A percentile compares a stretch with the other conserved stretches of the same genome.
Evolutionary conservation across 75 land plant species (phyloP).

Genomic region (Cupressus sempervirens): DNA sequence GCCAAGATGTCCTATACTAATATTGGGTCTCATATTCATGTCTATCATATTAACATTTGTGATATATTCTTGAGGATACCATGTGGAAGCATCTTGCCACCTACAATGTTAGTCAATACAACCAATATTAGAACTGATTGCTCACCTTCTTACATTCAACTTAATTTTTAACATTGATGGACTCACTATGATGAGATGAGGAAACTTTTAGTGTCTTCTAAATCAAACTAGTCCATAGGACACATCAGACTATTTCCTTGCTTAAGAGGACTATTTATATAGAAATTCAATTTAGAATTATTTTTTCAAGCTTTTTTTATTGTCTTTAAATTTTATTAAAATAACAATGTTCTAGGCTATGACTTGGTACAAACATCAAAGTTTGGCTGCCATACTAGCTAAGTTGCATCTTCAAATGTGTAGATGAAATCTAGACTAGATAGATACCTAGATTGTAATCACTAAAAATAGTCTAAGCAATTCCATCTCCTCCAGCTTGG

Average conservation of each 20-base stretch:
- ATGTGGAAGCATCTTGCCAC: slow-evolving; percentile 33
- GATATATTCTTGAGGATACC: slow-evolving; percentile 28
- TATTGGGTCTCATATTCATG: slow-evolving; percentile 36
- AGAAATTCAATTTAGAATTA: not conserved
- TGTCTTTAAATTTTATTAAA: not conserved
- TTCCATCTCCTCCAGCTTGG: slow-evolving; percentile 84
- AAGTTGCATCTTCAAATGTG: not conserved
- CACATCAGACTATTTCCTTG: not conserved
- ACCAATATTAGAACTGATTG: not conserved
- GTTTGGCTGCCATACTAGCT: not conserved
- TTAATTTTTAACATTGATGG: not conserved
- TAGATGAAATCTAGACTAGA: no score
- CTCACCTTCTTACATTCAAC: not conserved
- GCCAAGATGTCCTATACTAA: slow-evolving; percentile 21
- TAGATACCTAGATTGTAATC: slow-evolving; percentile 71
- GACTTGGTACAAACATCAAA: not conserved
- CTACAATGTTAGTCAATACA: slow-evolving; percentile 15
- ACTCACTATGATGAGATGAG: not conserved
- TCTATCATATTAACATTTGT: slow-evolving; percentile 27
- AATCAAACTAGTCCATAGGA: not conserved
- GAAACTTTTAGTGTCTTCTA: not conserved
- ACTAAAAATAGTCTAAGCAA: slow-evolving; percentile 77
- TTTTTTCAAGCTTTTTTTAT: not conserved
- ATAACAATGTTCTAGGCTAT: not conserved
- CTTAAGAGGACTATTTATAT: not conserved